Evolutionary conservation across 306 rosid genomes (phyloP).

Genomic region (Cucurbita moschata): DNA sequence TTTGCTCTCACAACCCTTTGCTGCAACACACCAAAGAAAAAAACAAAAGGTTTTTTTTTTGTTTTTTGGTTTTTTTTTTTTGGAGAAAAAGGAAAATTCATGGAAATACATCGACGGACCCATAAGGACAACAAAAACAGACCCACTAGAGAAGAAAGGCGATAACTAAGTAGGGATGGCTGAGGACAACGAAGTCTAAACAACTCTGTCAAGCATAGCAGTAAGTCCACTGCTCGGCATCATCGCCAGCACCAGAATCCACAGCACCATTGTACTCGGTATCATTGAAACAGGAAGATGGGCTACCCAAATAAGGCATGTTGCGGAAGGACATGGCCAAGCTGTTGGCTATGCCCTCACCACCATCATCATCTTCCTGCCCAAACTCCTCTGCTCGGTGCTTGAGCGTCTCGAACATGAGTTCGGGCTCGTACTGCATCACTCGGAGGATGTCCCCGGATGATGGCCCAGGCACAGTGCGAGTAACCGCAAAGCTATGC

Average conservation of each 20-base stretch:
- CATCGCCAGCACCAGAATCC: constrained; percentile 31
- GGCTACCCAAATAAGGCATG: constrained; percentile 55
- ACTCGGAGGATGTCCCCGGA: constrained; percentile 77
- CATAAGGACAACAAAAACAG: constrained; percentile 15
- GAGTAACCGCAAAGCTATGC: constrained; percentile 79
- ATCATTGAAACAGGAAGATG: constrained; percentile 38
- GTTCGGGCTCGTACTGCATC: constrained; percentile 97
- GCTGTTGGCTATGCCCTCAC: constrained; percentile 22
- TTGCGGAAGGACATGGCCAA: constrained; percentile 48
- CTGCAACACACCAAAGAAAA: not conserved
- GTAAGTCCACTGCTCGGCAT: constrained; percentile 57
- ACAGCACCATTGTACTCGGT: constrained; percentile 43
- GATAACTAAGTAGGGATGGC: constrained; percentile 2
- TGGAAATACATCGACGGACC: constrained; percentile 9
- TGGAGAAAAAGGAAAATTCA: not conserved
- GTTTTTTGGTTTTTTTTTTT: not conserved
- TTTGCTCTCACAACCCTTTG: constrained; percentile 17
- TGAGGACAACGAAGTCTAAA: not conserved
- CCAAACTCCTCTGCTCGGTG: constrained; percentile 58
- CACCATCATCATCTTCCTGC: constrained; percentile 17
- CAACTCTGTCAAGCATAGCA: constrained; percentile 28
- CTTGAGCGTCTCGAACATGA: constrained; percentile 93
- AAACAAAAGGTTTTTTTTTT: not conserved
- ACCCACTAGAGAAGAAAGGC: constrained; percentile 6
- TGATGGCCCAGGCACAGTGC: constrained; percentile 63